These are phyloP conservation scores for Leucoagaricus sp. DNA, from an alignment of 1,284 basidiomycete genomes.

Conservation along the genomic window DNA sequence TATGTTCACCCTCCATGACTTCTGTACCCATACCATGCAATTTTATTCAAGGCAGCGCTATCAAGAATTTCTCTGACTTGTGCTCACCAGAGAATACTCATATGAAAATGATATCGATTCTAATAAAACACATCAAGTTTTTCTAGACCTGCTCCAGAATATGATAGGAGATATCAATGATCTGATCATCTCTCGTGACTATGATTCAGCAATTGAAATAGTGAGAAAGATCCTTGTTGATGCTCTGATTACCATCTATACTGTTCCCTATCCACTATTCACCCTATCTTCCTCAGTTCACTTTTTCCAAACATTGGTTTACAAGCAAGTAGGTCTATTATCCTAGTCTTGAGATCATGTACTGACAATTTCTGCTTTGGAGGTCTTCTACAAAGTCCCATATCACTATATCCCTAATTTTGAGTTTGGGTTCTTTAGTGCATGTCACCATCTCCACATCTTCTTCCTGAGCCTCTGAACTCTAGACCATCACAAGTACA, in stretches of 20 bases:
- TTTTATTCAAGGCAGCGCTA: too few species aligned
- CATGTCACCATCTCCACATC: slow-evolving; percentile 13
- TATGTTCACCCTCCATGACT: too few species aligned
- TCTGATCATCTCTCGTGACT: slow-evolving; percentile 1
- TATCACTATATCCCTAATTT: slow-evolving; percentile 24
- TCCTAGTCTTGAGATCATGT: slow-evolving; percentile 17
- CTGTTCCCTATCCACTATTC: neutral
- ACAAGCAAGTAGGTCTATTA: neutral
- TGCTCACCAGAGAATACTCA: neutral
- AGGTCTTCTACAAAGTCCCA: neutral
- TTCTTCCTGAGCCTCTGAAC: slow-evolving; percentile 23
- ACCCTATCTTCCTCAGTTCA: slow-evolving; percentile 15
- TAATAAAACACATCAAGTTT: too few species aligned
- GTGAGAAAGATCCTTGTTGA: neutral
- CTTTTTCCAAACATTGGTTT: slow-evolving; percentile 13
- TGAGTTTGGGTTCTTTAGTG: slow-evolving; percentile 10
- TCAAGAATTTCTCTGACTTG: neutral
- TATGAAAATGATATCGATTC: neutral
- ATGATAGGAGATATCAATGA: neutral
- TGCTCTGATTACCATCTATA: slow-evolving; percentile 10
- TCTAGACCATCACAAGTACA: slow-evolving; percentile 19
- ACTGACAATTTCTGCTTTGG: slow-evolving; percentile 17
- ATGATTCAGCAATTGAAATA: slow-evolving; percentile 18
- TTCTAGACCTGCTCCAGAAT: slow-evolving; percentile 20
- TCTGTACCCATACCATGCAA: too few species aligned